Evolutionary conservation across 73 alveolate species (phyloP).

Genomic region (Paramecium caudatum): DNA sequence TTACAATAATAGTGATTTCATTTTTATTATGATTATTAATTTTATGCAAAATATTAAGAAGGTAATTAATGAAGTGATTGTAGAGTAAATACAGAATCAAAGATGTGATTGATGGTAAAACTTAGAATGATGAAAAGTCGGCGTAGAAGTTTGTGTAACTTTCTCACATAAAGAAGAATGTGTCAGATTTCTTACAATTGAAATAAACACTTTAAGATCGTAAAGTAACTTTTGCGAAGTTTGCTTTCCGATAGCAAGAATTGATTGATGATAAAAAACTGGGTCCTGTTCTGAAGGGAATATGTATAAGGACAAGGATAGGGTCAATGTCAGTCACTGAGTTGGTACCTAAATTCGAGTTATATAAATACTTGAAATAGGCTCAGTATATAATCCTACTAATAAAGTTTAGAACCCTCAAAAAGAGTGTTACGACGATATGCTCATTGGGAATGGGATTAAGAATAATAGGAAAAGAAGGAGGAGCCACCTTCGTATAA

Average conservation of each 20-base stretch:
- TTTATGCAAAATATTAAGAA: background rate
- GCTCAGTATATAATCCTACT: slow-evolving; percentile 49
- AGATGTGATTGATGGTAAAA: slow-evolving; percentile 41
- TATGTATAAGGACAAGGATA: slow-evolving; percentile 25
- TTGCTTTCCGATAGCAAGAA: slow-evolving; percentile 39
- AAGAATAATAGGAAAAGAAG: slow-evolving; percentile 13
- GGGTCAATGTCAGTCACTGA: slow-evolving; percentile 51
- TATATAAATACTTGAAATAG: background rate
- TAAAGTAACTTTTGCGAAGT: slow-evolving; percentile 43
- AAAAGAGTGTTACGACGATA: slow-evolving; percentile 57
- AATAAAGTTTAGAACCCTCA: slow-evolving; percentile 45
- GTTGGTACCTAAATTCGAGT: background rate
- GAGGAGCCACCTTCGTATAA: slow-evolving; percentile 38
- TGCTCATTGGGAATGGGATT: slow-evolving; percentile 73
- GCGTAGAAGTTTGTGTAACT: slow-evolving; percentile 50
- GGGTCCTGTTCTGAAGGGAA: slow-evolving; percentile 46
- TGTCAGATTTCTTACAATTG: background rate
- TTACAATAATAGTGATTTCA: background rate
- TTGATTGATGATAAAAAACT: slow-evolving; percentile 58
- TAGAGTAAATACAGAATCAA: slow-evolving; percentile 54
- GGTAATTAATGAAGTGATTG: background rate
- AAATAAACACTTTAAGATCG: slow-evolving; percentile 7
- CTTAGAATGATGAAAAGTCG: slow-evolving; percentile 34
- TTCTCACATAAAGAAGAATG: slow-evolving; percentile 5
- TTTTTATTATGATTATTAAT: too few relatives aligned